These are phyloP conservation scores for Hanseniaspora lachancei DNA, from an alignment of 805 yeast genomes.

Conservation along the genomic window DNA sequence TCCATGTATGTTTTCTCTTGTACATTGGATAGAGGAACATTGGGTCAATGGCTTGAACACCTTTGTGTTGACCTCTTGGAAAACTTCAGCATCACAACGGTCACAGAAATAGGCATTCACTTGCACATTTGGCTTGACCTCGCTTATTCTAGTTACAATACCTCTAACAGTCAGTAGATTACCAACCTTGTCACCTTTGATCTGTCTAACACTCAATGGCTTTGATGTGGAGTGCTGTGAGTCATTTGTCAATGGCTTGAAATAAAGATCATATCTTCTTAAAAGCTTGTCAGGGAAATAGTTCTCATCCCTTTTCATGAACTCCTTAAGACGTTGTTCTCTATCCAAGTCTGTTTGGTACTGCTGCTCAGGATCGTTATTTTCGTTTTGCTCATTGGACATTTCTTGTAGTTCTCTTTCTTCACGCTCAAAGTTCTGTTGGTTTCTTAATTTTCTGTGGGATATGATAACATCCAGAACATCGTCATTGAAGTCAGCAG, in stretches of 20 bases:
- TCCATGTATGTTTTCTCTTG: conserved; percentile 68
- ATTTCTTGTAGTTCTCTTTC: conserved; percentile 21
- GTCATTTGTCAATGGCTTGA: conserved; percentile 55
- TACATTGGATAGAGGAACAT: conserved; percentile 74
- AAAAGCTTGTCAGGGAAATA: conserved; percentile 76
- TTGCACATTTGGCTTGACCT: conserved; percentile 81
- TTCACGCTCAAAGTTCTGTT: conserved; percentile 15
- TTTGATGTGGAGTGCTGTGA: conserved; percentile 21
- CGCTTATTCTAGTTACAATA: conserved; percentile 87
- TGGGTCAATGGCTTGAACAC: conserved; percentile 78
- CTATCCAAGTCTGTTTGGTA: conserved; percentile 19
- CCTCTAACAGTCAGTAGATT: conserved; percentile 83
- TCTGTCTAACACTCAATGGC: conserved; percentile 74
- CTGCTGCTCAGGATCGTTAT: conserved; percentile 2
- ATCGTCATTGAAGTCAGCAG: conserved; percentile 78
- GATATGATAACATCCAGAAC: conserved; percentile 86
- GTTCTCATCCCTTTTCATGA: conserved; percentile 32
- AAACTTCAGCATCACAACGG: conserved; percentile 89
- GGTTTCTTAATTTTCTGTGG: conserved; percentile 74
- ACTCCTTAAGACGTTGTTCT: conserved; percentile 20
- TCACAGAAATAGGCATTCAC: conserved; percentile 97
- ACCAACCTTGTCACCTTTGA: conserved; percentile 74
- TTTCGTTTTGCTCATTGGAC: conserved; percentile 19
- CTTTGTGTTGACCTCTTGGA: conserved; percentile 81
- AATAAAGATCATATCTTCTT: conserved; percentile 75